phyloP scores from a whole-genome alignment of 2,329 filamentous ascomycete species.

The Pyrenochaeta sp. region DNA sequence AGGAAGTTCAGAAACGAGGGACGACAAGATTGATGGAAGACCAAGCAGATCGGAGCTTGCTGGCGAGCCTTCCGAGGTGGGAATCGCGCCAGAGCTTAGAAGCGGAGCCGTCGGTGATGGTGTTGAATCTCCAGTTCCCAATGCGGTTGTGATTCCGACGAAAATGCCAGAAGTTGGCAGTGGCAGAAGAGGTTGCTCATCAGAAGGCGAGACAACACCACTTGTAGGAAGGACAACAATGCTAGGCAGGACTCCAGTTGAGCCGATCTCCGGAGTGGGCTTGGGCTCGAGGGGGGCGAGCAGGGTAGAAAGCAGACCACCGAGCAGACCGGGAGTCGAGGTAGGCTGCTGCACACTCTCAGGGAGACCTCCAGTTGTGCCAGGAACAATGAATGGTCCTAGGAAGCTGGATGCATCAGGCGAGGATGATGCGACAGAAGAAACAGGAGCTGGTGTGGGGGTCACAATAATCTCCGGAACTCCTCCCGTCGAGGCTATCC shows the following conservation, averaged over 20 bases:
- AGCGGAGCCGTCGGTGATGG: constrained; percentile 19
- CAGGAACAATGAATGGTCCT: constrained; percentile 35
- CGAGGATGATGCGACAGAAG: constrained; percentile 15
- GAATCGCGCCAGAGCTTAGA: constrained; percentile 27
- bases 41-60: constrained; percentile 19
- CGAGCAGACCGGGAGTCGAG: constrained; percentile 18
- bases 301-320: constrained; percentile 23
- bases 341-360: constrained; percentile 18
- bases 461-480: constrained; percentile 26
- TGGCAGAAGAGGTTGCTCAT: constrained; percentile 6
- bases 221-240: constrained; percentile 34
- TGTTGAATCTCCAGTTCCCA: constrained; percentile 32
- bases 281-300: constrained; percentile 19
- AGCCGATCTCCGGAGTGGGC: constrained; percentile 23
- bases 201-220: constrained; percentile 7
- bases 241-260: constrained; percentile 34
- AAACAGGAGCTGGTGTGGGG: constrained; percentile 17
- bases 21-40: constrained; percentile 27
- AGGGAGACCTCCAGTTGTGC: constrained; percentile 29
- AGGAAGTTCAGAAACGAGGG: constrained; percentile 31
- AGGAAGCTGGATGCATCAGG: constrained; percentile 28
- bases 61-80: constrained; percentile 28
- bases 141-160: constrained; percentile 47
- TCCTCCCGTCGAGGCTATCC: constrained; percentile 23
- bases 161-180: constrained; percentile 38